phyloP scores from a whole-genome alignment of 768 basidiomycete genomes.

The Boletus bicolor region DNA sequence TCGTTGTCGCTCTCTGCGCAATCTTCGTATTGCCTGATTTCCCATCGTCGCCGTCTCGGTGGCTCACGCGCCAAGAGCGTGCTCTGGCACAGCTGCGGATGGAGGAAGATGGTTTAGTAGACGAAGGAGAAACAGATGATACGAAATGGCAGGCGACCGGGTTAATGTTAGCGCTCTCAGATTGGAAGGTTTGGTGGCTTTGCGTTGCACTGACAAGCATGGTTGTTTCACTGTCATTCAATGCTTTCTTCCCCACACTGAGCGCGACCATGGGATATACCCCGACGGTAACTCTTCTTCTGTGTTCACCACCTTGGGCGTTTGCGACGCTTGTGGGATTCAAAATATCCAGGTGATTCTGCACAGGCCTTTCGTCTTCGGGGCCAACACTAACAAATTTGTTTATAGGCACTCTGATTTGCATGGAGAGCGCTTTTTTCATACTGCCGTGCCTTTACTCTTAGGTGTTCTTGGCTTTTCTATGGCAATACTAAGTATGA shows the following conservation, averaged over 20 bases:
- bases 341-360: slow-evolving; percentile 43
- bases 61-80: slow-evolving; percentile 58
- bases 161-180: slow-evolving; percentile 56
- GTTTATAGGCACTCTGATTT: slow-evolving; percentile 63
- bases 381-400: neutral
- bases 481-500: slow-evolving; percentile 63
- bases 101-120: slow-evolving; percentile 60
- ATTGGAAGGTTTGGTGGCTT: slow-evolving; percentile 87
- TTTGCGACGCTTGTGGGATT: slow-evolving; percentile 60
- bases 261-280: slow-evolving; percentile 67
- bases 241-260: slow-evolving; percentile 78
- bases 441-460: slow-evolving; percentile 51
- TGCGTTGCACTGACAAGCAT: slow-evolving; percentile 58
- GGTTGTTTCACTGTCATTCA: slow-evolving; percentile 64
- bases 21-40: slow-evolving; percentile 74
- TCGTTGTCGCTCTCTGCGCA: slow-evolving; percentile 47
- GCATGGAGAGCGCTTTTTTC: slow-evolving; percentile 66
- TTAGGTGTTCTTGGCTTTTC: slow-evolving; percentile 68
- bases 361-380: neutral
- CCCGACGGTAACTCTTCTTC: slow-evolving; percentile 61
- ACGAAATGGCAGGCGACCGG: slow-evolving; percentile 38
- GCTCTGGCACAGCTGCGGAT: slow-evolving; percentile 57
- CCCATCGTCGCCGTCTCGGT: slow-evolving; percentile 54
- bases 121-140: slow-evolving; percentile 42
- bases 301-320: slow-evolving; percentile 70